Evolutionary conservation across 2,329 filamentous ascomycete genomes (phyloP), one percentile per base, ranked within the genome.

Genomic region (Sporothrix curviconia): DNA sequence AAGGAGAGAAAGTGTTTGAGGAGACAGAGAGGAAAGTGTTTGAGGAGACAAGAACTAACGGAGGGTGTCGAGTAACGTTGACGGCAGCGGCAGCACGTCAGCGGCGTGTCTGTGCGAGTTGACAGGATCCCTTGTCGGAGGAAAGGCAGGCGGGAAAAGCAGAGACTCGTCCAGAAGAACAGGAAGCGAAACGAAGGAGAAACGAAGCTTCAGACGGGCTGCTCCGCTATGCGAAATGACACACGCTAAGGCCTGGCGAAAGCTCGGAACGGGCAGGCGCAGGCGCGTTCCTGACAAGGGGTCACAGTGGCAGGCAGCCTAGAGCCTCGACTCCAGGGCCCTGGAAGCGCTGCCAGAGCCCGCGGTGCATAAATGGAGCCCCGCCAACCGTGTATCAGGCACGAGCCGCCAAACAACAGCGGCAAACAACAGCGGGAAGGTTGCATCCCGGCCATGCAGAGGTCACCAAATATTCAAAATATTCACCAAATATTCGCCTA

Each of bases 171-270:
- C 1, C n/a, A 14, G 6, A 9, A 8, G n/a, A 7, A 15, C 34
- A 43, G 40, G 36, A 24, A 30, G 28, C 30, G 55, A 50, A 51
- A 44, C 32, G 28, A 57, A 51, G 47, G 36, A 51, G 54, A 57
- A 57, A 57, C 56, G 49, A 54, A 53, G 49, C 34, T 34, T 50
- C 37, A 25, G 36, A 37, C 49, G n/a, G n/a, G n/a, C n/a, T 50
- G 44, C 44, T 57, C 44, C 55, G 44, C 46, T 50, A 36, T 43
- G 55, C 37, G 46, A 57, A 51, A 57, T 57, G 55, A 50, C 55
- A n/a, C 53, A 25, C 53, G 50, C 50, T 53, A 46, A 40, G n/a
- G n/a, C n/a, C n/a, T n/a, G n/a, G n/a, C n/a, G 17, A 36, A 8
- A 37, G 40, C 19, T 30, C 36, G 15, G n/a, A 32, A 42, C 11